A percentile compares a stretch with the other conserved stretches of the same genome.
These are phyloP conservation scores for Corymbia calophylla DNA, from an alignment of 441 rosid genomes.

Conservation along the genomic window DNA sequence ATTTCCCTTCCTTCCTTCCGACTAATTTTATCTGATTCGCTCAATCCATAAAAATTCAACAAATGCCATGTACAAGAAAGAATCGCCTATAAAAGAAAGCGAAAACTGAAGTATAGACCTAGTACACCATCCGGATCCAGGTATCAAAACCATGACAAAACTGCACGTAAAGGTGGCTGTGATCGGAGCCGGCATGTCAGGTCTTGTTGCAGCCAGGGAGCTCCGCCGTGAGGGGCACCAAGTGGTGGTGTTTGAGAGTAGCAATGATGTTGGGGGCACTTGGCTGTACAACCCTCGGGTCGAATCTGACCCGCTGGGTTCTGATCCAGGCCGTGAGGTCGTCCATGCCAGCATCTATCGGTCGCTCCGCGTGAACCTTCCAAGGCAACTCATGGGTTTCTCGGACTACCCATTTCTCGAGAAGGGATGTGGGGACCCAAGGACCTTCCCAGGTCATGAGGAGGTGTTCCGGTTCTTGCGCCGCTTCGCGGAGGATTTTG, in stretches of 20 bases:
- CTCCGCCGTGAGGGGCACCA: background rate
- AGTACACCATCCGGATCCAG: background rate
- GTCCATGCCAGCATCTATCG: background rate
- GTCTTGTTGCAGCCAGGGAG: background rate
- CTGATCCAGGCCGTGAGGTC: background rate
- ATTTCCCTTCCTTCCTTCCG: too few species aligned
- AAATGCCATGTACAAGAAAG: background rate
- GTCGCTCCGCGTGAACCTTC: slow-evolving; percentile 5
- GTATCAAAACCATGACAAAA: background rate
- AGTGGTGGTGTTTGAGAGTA: background rate
- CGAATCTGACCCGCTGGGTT: background rate
- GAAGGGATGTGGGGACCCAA: background rate
- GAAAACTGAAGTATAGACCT: background rate
- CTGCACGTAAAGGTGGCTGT: background rate
- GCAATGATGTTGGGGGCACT: background rate
- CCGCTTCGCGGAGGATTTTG: background rate
- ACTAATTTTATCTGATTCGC: too few species aligned
- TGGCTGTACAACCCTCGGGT: background rate
- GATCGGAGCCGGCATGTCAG: slow-evolving; percentile 5
- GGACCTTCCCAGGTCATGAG: slow-evolving; percentile 3
- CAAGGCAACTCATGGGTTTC: slow-evolving; percentile 2
- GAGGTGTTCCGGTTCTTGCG: slow-evolving; percentile 6
- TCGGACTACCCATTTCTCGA: background rate
- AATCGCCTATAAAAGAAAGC: background rate
- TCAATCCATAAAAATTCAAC: too few species aligned